phyloP scores from a whole-genome alignment of 2,329 filamentous ascomycete species.

The Plenodomus lindquistii region DNA sequence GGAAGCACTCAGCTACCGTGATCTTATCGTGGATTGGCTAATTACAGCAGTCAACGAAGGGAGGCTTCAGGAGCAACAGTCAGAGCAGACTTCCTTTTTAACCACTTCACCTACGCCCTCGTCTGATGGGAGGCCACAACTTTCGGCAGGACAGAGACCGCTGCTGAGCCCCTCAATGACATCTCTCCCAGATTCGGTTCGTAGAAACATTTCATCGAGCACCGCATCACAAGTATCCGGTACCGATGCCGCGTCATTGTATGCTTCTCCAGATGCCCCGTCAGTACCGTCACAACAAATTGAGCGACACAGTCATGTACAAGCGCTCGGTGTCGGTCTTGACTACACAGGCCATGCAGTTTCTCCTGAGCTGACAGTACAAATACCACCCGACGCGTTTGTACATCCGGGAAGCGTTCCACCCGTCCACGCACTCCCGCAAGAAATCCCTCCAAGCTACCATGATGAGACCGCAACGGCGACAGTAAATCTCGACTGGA shows the following conservation, averaged over 20 bases:
- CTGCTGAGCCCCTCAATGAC: background rate
- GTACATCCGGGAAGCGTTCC: background rate
- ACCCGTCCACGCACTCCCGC: background rate
- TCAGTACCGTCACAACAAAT: background rate
- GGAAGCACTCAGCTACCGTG: constrained; percentile 26
- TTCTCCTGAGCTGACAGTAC: background rate
- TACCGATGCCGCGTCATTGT: constrained; percentile 3
- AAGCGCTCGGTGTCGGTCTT: background rate
- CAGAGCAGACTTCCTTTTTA: constrained; percentile 6
- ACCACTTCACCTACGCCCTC: constrained; percentile 9
- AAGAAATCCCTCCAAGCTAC: constrained; percentile 7
- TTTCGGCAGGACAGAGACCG: background rate
- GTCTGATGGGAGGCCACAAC: too few relatives aligned
- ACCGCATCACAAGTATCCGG: background rate
- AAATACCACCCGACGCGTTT: background rate
- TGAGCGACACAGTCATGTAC: background rate
- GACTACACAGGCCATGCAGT: background rate
- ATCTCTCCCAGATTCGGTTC: background rate
- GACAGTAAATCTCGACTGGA: constrained; percentile 22
- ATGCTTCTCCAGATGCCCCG: background rate
- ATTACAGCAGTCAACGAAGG: constrained; percentile 36
- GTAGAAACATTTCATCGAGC: background rate
- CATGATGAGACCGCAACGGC: constrained; percentile 6
- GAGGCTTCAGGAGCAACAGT: constrained; percentile 27
- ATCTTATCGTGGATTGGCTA: constrained; percentile 38